Evolutionary conservation across 2,329 filamentous ascomycete genomes (phyloP), one percentile per base, ranked within the genome.

Genomic region (Sphaerulina vaccinii): DNA sequence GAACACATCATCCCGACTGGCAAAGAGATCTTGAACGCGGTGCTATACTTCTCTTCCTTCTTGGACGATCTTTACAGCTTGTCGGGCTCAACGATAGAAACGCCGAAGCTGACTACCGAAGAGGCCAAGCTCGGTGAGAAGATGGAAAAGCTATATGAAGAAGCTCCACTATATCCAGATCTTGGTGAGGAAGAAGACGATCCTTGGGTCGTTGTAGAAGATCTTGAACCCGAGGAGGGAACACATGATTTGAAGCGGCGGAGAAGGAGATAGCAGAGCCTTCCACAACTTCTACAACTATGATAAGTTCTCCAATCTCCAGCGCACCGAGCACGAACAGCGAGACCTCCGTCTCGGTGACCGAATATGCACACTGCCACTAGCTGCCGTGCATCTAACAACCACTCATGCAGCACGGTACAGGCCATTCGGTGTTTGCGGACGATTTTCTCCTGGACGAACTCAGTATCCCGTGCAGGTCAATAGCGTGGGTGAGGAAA

Each of bases 11-110:
- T 54, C 19, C 52, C 52, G 0, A 46, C 52, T 8, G 52, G 93
- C 7, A 85, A 92, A 69, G 93, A 99, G 70, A 81, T 92, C 35
- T 84, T 92, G 59, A 86, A 87, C 60, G 89, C 90, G 0, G 78
- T 96, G 56, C 81, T 91, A 65, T 91, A 91, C 62, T 84, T 96
- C 64, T 90, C 88, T 1, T 84, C 87, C 60, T 96, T 89, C 64
- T 74, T 93, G 51, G 73, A 89, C 11, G 75, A 74, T 5, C 60
- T 71, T 13, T 68, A 73, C 33, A 71, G 70, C 27, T 39, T 51
- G 37, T 50, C 45, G 11, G 36, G 18, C 3, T 47, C 40, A 32
- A 51, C 46, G 13, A 50, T 51, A 29, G 49, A 56, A 37, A 24
- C 45, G 13, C 51, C 38, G 41, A 42, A 45, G 42, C 51, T 41